phyloP scores from a whole-genome alignment of 2,329 filamentous ascomycete species.

The Phialemoniopsis sp. region DNA sequence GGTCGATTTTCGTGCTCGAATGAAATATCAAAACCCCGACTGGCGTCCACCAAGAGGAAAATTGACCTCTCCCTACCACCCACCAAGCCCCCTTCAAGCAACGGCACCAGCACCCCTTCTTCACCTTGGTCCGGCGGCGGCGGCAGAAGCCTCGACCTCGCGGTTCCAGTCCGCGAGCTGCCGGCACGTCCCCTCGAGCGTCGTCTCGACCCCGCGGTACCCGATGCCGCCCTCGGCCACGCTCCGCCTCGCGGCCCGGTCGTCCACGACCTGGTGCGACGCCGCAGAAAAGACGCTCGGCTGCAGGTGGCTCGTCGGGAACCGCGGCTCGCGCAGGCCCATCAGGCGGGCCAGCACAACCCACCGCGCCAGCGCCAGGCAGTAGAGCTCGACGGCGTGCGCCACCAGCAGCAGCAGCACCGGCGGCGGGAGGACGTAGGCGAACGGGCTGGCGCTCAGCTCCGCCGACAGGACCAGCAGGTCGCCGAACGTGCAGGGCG shows the following conservation, averaged over 20 bases:
- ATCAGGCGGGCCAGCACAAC: constrained; percentile 11
- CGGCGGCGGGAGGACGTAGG: constrained; percentile 24
- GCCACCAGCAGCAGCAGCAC: constrained; percentile 29
- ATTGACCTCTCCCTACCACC: no score
- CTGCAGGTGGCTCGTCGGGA: constrained; percentile 31
- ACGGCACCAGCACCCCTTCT: no score
- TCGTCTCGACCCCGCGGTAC: constrained; percentile 28
- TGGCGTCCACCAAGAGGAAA: no score
- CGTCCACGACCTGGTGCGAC: constrained; percentile 29
- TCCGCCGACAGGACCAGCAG: constrained; percentile 27
- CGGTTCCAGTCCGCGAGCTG: constrained; percentile 35
- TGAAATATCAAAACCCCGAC: no score
- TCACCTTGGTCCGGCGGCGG: no score
- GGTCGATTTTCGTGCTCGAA: no score
- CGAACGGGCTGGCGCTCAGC: constrained; percentile 23
- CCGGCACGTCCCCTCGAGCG: constrained; percentile 35
- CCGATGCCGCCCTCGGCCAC: constrained; percentile 36
- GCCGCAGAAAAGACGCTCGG: constrained; percentile 30
- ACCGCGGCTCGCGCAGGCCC: constrained; percentile 22
- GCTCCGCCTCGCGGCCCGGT: constrained; percentile 26
- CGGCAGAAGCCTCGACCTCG: constrained; percentile 5
- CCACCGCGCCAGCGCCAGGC: constrained; percentile 15
- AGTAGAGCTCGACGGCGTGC: constrained; percentile 30
- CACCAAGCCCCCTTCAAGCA: no score
- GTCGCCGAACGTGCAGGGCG: constrained; percentile 34